Conservation (phyloP, 495 filamentous ascomycete species). For the Alectoria sarmentosa region DNA sequence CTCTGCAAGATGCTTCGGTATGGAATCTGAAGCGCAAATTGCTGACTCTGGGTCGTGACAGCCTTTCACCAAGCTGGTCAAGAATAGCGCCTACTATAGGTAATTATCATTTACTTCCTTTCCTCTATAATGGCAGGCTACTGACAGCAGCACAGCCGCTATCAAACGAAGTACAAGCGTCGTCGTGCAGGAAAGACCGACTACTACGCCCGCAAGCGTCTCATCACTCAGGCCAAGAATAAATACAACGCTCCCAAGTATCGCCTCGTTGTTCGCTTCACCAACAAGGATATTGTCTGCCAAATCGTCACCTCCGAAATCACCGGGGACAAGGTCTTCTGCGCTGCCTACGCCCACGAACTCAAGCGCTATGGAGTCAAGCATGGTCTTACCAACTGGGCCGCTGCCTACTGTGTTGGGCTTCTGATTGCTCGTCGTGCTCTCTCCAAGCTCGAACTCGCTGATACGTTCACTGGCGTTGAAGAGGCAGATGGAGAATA, state of each 20-base stretch:
- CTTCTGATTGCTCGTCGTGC: conserved; percentile 94
- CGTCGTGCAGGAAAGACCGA: conserved; percentile 97
- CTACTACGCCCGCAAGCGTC: conserved; percentile 98
- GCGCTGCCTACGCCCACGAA: conserved; percentile 92
- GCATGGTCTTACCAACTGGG: conserved; percentile 99
- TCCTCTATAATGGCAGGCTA: not conserved
- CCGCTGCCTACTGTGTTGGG: conserved; percentile 92
- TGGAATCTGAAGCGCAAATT: conserved; percentile 92
- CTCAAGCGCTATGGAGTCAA: conserved; percentile 93
- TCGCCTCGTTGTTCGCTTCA: conserved; percentile 99
- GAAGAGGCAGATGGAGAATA: conserved; percentile 94
- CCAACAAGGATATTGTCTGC: conserved; percentile 97
- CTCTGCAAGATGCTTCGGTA: conserved; percentile 97
- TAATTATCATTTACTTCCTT: conserved; percentile 40
- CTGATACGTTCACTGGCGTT: conserved; percentile 84
- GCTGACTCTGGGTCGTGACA: conserved; percentile 78
- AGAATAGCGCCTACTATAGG: conserved; percentile 97
- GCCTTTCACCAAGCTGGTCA: conserved; percentile 92
- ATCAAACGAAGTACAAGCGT: conserved; percentile 99
- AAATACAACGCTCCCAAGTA: conserved; percentile 99
- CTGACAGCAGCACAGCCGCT: conserved; percentile 58
- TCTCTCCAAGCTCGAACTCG: conserved; percentile 91
- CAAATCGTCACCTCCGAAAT: conserved; percentile 98
- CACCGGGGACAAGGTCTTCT: conserved; percentile 93
- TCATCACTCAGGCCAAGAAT: conserved; percentile 99